Percentiles rank a stretch among this genome's conserved stretches.
phyloP scores from a whole-genome alignment of 2,329 filamentous ascomycete species.

The Fusarium sp. region DNA sequence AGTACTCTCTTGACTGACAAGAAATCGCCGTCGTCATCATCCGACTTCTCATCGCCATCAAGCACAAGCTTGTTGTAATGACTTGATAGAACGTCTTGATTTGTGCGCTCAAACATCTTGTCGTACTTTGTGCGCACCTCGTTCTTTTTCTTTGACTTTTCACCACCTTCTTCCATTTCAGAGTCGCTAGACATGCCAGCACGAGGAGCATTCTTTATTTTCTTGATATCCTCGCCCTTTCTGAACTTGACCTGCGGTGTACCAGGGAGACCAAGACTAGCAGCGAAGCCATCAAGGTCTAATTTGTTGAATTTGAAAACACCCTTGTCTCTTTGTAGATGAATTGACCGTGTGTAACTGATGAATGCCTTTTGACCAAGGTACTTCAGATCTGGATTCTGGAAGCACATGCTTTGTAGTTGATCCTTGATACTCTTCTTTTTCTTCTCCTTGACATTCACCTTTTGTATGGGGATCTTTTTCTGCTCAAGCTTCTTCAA shows the following conservation, averaged over 20 bases:
- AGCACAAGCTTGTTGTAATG: constrained; percentile 90
- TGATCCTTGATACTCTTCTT: constrained; percentile 86
- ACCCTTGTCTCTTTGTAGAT: constrained; percentile 90
- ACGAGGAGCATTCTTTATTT: constrained; percentile 85
- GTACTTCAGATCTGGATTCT: constrained; percentile 93
- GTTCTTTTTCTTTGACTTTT: constrained; percentile 69
- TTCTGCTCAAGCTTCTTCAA: constrained; percentile 83
- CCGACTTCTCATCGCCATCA: constrained; percentile 60
- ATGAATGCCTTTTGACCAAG: constrained; percentile 96
- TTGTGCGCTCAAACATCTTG: constrained; percentile 96
- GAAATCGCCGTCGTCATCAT: constrained; percentile 77
- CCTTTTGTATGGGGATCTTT: constrained; percentile 86
- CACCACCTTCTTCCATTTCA: constrained; percentile 62
- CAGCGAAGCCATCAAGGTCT: constrained; percentile 85
- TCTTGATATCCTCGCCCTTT: constrained; percentile 88
- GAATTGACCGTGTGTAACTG: constrained; percentile 84
- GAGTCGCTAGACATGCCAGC: constrained; percentile 71
- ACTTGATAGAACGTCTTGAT: constrained; percentile 93
- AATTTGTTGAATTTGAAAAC: constrained; percentile 86
- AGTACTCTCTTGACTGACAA: constrained; percentile 90
- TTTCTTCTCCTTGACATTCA: constrained; percentile 89
- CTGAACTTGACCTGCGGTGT: constrained; percentile 93
- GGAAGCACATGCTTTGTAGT: constrained; percentile 94
- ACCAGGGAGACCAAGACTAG: constrained; percentile 87
- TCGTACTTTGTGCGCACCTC: constrained; percentile 94